These are phyloP conservation scores for Podila epigama DNA, from an alignment of 192 early-diverging fungal species.

Conservation along the genomic window DNA sequence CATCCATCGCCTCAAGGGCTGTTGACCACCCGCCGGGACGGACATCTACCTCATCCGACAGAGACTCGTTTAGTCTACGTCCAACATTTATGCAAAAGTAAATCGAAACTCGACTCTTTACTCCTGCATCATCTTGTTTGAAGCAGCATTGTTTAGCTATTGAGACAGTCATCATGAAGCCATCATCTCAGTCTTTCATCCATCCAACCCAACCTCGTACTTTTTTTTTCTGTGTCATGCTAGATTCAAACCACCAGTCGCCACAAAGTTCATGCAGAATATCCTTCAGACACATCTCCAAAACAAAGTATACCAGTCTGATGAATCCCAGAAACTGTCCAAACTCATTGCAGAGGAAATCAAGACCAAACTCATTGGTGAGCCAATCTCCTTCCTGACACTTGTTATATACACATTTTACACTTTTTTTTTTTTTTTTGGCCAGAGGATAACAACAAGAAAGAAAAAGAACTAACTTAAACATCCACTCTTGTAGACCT, in stretches of 20 bases:
- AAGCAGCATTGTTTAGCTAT: too few species aligned
- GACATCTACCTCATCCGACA: slow-evolving; percentile 27
- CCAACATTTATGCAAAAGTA: slow-evolving; percentile 51
- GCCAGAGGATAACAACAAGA: too few species aligned
- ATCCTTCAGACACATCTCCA: slow-evolving; percentile 33
- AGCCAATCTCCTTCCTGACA: background rate
- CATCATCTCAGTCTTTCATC: too few species aligned
- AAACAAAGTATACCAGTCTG: slow-evolving; percentile 22
- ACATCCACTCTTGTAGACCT: slow-evolving; percentile 16
- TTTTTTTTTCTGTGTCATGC: background rate
- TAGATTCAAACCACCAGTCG: slow-evolving; percentile 40
- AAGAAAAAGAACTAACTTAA: background rate
- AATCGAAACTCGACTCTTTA: background rate
- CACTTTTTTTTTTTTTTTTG: too few species aligned
- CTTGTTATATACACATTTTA: background rate
- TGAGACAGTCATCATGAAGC: background rate
- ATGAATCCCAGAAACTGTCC: slow-evolving; percentile 25
- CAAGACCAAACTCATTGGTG: slow-evolving; percentile 44
- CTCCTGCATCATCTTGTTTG: too few species aligned
- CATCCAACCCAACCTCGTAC: too few species aligned
- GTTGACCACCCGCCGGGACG: slow-evolving; percentile 1
- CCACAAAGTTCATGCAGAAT: slow-evolving; percentile 46
- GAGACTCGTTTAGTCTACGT: slow-evolving; percentile 32
- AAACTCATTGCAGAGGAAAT: slow-evolving; percentile 40
- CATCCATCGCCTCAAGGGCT: background rate